Percentiles rank a stretch among this genome's conserved stretches.
phyloP scores from a whole-genome alignment of 2,329 filamentous ascomycete species.

The Achaetomium macrosporum region DNA sequence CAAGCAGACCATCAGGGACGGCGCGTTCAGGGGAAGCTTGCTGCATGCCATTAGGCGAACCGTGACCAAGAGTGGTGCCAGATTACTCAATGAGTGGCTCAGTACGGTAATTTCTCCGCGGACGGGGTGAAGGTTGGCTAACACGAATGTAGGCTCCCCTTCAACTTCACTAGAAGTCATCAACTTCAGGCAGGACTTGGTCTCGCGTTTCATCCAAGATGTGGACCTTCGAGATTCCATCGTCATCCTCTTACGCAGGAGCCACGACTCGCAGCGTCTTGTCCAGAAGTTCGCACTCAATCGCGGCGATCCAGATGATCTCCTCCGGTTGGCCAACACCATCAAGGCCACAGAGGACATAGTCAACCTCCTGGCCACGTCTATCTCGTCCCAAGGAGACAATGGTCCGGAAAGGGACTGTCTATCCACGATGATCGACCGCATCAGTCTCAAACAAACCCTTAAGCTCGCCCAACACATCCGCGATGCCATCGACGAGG shows the following conservation, averaged over 20 bases:
- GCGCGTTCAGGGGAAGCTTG: conserved; percentile 72
- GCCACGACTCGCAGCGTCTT: conserved; percentile 80
- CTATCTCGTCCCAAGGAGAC: conserved; percentile 4
- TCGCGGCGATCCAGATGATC: conserved; percentile 84
- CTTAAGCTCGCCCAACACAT: conserved; percentile 65
- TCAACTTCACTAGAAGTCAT: conserved; percentile 83
- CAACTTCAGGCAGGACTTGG: conserved; percentile 72
- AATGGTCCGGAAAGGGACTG: conserved; percentile 27
- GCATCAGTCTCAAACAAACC: conserved; percentile 63
- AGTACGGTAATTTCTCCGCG: conserved; percentile 34
- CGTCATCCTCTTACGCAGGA: conserved; percentile 61
- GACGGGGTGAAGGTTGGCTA: conserved; percentile 9
- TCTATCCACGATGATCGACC: conserved; percentile 42
- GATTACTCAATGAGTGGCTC: conserved; percentile 79
- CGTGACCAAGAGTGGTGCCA: conserved; percentile 83
- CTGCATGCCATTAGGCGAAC: conserved; percentile 86
- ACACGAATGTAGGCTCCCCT: conserved; percentile 48
- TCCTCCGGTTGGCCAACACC: conserved; percentile 76
- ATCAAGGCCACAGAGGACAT: conserved; percentile 69
- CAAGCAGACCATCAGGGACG: conserved; percentile 76
- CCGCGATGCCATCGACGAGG: conserved; percentile 78
- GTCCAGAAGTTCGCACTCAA: conserved; percentile 93
- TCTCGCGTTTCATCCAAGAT: conserved; percentile 65
- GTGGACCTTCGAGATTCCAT: conserved; percentile 65
- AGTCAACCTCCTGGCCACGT: conserved; percentile 38